These are phyloP conservation scores for Ogataea siamensis DNA, from an alignment of 805 yeast genomes.

Conservation along the genomic window DNA sequence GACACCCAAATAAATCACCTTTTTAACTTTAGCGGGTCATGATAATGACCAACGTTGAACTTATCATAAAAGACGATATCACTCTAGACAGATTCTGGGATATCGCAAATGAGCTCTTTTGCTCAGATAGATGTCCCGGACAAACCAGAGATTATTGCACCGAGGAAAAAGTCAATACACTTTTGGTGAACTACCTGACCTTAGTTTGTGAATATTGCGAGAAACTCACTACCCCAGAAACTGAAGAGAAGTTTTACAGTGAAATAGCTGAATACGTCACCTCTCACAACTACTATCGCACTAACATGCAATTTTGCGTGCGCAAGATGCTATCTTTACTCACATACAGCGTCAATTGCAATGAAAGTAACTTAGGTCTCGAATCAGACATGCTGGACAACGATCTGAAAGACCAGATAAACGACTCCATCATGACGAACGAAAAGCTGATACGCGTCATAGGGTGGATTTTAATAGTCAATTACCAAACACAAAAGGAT, in stretches of 20 bases:
- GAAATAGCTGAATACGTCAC: slow-evolving; percentile 28
- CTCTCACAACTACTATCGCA: slow-evolving; percentile 32
- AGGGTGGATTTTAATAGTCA: slow-evolving; percentile 33
- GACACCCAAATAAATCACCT: background rate
- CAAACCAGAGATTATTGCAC: slow-evolving; percentile 17
- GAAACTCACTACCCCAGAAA: slow-evolving; percentile 14
- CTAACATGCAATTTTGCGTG: slow-evolving; percentile 43
- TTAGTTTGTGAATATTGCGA: slow-evolving; percentile 32
- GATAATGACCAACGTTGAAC: slow-evolving; percentile 14
- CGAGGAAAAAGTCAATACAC: slow-evolving; percentile 26
- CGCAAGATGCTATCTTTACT: slow-evolving; percentile 48
- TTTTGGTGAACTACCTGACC: slow-evolving; percentile 34
- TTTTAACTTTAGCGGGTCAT: slow-evolving; percentile 7
- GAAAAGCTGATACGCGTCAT: slow-evolving; percentile 32
- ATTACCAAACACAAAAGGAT: slow-evolving; percentile 21
- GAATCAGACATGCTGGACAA: slow-evolving; percentile 18
- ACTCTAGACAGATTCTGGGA: slow-evolving; percentile 34
- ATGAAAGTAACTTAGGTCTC: slow-evolving; percentile 23
- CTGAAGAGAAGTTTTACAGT: slow-evolving; percentile 29
- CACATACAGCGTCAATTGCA: slow-evolving; percentile 31
- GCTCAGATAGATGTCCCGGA: slow-evolving; percentile 25
- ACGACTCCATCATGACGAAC: slow-evolving; percentile 24
- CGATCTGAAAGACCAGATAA: slow-evolving; percentile 22
- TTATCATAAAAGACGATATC: slow-evolving; percentile 26
- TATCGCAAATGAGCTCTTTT: slow-evolving; percentile 30